Conservation (phyloP, 345 rosid genomes). For the Rhodamnia argentea region DNA sequence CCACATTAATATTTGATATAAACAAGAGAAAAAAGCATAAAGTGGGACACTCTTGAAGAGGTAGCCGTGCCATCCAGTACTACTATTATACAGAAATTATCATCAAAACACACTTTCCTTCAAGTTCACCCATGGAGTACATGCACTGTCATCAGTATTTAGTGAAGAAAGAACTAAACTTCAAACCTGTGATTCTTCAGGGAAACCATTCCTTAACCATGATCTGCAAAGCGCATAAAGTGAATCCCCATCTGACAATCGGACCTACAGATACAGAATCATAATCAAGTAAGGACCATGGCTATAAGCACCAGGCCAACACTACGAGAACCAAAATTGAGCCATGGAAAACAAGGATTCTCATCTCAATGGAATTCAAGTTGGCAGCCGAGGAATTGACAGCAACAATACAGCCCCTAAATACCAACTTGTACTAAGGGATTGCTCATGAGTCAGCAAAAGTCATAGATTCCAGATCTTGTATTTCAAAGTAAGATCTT, state of each 20-base stretch:
- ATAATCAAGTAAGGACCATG: neutral
- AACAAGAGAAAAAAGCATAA: neutral
- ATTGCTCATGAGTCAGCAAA: neutral
- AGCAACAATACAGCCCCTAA: neutral
- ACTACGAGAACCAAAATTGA: neutral
- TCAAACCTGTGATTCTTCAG: constrained; percentile 60
- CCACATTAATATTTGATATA: neutral
- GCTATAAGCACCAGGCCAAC: neutral
- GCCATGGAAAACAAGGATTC: neutral
- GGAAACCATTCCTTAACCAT: constrained; percentile 80
- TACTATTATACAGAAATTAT: neutral
- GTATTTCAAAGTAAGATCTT: neutral
- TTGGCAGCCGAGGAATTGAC: neutral
- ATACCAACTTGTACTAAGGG: neutral
- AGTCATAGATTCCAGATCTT: neutral
- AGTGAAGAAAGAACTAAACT: constrained; percentile 15
- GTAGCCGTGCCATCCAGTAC: neutral
- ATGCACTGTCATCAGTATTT: neutral
- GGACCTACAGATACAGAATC: constrained; percentile 38
- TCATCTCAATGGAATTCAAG: neutral
- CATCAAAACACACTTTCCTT: neutral
- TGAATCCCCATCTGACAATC: constrained; percentile 61
- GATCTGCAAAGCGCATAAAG: constrained; percentile 82
- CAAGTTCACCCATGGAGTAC: neutral
- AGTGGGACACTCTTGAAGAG: neutral